phyloP scores from a whole-genome alignment of 768 basidiomycete genomes.

The Calvatia gigantea region DNA sequence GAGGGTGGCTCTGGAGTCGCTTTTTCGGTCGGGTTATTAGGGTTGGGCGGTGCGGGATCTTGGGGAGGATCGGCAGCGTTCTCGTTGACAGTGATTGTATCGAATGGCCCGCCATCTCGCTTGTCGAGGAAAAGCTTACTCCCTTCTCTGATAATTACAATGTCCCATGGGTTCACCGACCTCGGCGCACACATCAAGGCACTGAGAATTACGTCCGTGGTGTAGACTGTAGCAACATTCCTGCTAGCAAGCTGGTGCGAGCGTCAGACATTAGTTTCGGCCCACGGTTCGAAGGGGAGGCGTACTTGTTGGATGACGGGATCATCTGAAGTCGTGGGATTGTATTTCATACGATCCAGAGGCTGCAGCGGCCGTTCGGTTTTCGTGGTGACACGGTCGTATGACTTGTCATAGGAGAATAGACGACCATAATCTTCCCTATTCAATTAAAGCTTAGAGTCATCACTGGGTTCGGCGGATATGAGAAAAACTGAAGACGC shows the following conservation, averaged over 20 bases:
- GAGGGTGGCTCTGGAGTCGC: constrained; percentile 65
- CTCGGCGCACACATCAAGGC: constrained; percentile 95
- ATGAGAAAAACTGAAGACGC: constrained; percentile 27
- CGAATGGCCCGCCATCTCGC: constrained; percentile 94
- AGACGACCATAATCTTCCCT: constrained; percentile 88
- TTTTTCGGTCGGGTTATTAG: constrained; percentile 74
- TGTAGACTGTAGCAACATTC: constrained; percentile 82
- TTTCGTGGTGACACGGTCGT: constrained; percentile 94
- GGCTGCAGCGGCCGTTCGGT: constrained; percentile 87
- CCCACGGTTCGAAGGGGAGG: constrained; percentile 7
- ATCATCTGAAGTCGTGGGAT: constrained; percentile 96
- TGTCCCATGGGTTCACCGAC: constrained; percentile 98
- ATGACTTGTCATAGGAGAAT: constrained; percentile 90
- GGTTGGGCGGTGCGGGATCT: constrained; percentile 75
- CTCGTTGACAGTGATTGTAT: constrained; percentile 98
- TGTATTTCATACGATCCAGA: constrained; percentile 94
- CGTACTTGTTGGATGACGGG: constrained; percentile 89
- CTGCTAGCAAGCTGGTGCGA: constrained; percentile 66
- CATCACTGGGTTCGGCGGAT: constrained; percentile 2
- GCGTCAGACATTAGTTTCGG: not conserved
- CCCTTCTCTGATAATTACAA: constrained; percentile 91
- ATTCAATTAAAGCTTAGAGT: constrained; percentile 6
- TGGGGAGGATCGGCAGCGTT: constrained; percentile 94
- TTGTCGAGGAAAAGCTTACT: constrained; percentile 96
- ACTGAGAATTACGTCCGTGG: constrained; percentile 92